Conservation (phyloP, 176 grass and related monocot species). For the Elaeis guineensis region DNA sequence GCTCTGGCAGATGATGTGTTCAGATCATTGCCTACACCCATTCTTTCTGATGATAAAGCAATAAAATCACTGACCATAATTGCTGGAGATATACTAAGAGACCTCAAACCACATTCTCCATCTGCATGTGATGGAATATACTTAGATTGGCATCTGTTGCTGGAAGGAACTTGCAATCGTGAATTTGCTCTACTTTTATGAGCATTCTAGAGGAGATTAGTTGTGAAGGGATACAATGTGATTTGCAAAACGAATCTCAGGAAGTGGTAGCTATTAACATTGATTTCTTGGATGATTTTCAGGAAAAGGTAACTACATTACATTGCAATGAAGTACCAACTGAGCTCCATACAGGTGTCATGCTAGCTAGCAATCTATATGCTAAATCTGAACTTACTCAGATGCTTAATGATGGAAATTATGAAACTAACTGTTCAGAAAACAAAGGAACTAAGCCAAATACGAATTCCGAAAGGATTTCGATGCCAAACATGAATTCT, state of each 20-base stretch:
- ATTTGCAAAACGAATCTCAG: constrained; percentile 33
- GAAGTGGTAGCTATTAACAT: constrained; percentile 28
- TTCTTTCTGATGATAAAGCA: constrained; percentile 59
- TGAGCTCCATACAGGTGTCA: constrained; percentile 18
- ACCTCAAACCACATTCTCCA: constrained; percentile 49
- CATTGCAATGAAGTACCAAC: constrained; percentile 28
- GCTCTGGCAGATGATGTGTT: constrained; percentile 66
- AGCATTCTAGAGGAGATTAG: constrained; percentile 53
- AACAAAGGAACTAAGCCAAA: constrained; percentile 18
- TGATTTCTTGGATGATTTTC: constrained; percentile 56
- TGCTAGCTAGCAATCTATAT: constrained; percentile 24
- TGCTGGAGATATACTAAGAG: constrained; percentile 38
- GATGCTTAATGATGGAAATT: constrained; percentile 23
- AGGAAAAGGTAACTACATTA: constrained; percentile 21
- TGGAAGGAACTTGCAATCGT: constrained; percentile 53
- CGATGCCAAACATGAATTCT: constrained; percentile 16
- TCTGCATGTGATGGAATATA: constrained; percentile 77
- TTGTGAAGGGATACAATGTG: constrained; percentile 34
- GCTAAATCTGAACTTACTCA: constrained; percentile 22
- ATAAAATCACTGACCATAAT: constrained; percentile 22
- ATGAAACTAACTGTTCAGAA: constrained; percentile 22
- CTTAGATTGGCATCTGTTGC: constrained; percentile 88
- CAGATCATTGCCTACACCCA: constrained; percentile 72
- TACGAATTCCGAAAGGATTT: constrained; percentile 30
- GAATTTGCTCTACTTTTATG: constrained; percentile 55